Conservation (phyloP, 495 filamentous ascomycete species). For the Daldinia decipiens region DNA sequence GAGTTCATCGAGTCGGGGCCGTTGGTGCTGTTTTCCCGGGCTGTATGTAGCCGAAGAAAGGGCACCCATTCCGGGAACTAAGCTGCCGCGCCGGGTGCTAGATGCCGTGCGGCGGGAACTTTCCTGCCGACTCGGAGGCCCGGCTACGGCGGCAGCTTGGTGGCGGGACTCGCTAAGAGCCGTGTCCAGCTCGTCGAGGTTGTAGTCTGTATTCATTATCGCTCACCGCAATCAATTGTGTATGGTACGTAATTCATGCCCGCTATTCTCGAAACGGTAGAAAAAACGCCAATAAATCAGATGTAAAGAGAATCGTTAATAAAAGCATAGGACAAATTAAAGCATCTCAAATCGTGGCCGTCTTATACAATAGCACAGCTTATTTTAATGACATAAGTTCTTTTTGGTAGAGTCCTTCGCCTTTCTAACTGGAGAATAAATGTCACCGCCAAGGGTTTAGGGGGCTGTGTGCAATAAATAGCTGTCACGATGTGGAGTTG, state of each 20-base stretch:
- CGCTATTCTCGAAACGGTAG: not conserved
- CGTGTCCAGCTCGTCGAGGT: constrained; percentile 46
- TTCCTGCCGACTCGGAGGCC: constrained; percentile 30
- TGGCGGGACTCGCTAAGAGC: constrained; percentile 43
- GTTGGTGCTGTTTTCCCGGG: constrained; percentile 20
- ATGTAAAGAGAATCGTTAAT: constrained; percentile 5
- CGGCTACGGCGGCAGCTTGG: constrained; percentile 32
- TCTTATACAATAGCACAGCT: not conserved
- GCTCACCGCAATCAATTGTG: constrained; percentile 22
- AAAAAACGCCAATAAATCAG: not conserved
- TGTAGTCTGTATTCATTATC: constrained; percentile 42
- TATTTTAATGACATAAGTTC: not conserved
- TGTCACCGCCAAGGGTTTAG: constrained; percentile 32
- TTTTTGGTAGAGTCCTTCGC: constrained; percentile 1
- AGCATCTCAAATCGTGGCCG: not conserved
- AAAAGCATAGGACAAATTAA: not conserved
- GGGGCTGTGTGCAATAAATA: constrained; percentile 28
- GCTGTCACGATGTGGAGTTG: constrained; percentile 37
- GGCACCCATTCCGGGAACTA: constrained; percentile 35
- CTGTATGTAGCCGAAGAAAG: constrained; percentile 20
- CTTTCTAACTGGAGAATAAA: constrained; percentile 7
- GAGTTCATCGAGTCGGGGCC: constrained; percentile 31
- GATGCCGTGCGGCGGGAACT: constrained; percentile 42
- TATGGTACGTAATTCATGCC: constrained; percentile 25
- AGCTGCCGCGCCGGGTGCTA: constrained; percentile 43